A percentile compares a stretch with the other conserved stretches of the same genome.
phyloP scores from a whole-genome alignment of 1,139 yeast species.

The Yamadazyma blattariae region DNA sequence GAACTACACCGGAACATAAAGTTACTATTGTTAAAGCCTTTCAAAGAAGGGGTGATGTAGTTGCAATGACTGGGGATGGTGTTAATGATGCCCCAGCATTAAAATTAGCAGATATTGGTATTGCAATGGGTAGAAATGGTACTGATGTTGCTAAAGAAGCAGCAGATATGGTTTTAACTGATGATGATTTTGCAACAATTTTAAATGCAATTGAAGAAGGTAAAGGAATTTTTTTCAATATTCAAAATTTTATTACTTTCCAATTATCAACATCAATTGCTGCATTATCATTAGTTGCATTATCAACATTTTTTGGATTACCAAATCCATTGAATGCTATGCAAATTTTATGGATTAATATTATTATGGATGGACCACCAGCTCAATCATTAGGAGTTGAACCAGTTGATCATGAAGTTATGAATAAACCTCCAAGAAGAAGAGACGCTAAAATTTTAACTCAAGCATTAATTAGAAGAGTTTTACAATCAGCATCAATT shows the following conservation, averaged over 20 bases:
- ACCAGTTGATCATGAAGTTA: conserved; percentile 92
- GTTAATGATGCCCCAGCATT: conserved; percentile 99
- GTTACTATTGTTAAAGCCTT: conserved; percentile 87
- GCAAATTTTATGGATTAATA: conserved; percentile 98
- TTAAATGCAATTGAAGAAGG: conserved; percentile 94
- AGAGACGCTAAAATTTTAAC: conserved; percentile 84
- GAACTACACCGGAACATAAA: conserved; percentile 96
- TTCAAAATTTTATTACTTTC: conserved; percentile 90
- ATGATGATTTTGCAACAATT: conserved; percentile 93
- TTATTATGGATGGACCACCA: conserved; percentile 98
- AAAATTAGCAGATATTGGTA: conserved; percentile 95
- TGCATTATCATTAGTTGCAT: conserved; percentile 83
- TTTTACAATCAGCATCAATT: conserved; percentile 68
- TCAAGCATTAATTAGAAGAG: conserved; percentile 61
- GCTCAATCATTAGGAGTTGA: conserved; percentile 98
- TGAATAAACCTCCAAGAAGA: conserved; percentile 90
- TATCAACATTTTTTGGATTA: conserved; percentile 79
- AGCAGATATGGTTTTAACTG: conserved; percentile 95
- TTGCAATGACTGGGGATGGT: conserved; percentile 99
- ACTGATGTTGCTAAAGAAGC: conserved; percentile 99
- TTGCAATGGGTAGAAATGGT: conserved; percentile 95
- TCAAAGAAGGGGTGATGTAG: conserved; percentile 90
- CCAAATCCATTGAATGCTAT: conserved; percentile 98
- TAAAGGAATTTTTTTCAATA: conserved; percentile 90
- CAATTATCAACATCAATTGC: conserved; percentile 96